Conservation (phyloP, 2,329 filamentous ascomycete genomes). For the Penicillium sumatraense region DNA sequence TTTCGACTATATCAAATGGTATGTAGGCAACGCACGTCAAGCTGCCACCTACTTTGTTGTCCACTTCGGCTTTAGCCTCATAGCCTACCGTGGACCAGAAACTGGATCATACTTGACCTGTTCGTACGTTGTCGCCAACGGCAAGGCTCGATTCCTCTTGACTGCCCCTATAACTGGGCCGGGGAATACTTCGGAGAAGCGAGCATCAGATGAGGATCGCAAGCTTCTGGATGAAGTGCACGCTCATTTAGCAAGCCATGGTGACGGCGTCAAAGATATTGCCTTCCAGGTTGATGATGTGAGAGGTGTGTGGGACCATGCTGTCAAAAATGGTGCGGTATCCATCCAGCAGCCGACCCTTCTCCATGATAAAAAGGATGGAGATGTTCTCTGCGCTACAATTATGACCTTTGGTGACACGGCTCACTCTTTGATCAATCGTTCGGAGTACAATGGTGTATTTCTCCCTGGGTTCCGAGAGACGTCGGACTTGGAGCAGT, state of each 20-base stretch:
- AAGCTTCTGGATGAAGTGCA: conserved; percentile 71
- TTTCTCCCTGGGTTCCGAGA: too few relatives aligned
- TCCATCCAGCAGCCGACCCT: conserved; percentile 8
- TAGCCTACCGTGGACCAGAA: conserved; percentile 2
- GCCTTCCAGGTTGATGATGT: conserved; percentile 87
- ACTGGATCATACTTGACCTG: too few relatives aligned
- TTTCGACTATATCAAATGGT: conserved; percentile 87
- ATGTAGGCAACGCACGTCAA: conserved; percentile 89
- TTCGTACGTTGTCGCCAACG: too few relatives aligned
- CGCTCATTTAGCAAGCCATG: conserved; percentile 78
- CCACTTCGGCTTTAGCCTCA: conserved; percentile 75
- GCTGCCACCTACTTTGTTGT: conserved; percentile 79
- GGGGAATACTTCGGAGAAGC: too few relatives aligned
- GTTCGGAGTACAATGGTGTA: too few relatives aligned
- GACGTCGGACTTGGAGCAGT: too few relatives aligned
- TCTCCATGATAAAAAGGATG: too few relatives aligned
- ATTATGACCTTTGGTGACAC: too few relatives aligned
- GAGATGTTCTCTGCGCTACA: too few relatives aligned
- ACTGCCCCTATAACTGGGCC: too few relatives aligned
- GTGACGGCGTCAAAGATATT: conserved; percentile 86
- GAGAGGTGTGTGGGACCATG: conserved; percentile 71
- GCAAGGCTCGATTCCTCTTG: too few relatives aligned
- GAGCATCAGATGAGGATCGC: conserved; percentile 55
- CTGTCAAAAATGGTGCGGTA: conserved; percentile 54
- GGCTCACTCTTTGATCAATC: too few relatives aligned